Base-by-base conservation (phyloP, 1,284 basidiomycete species). In the Cutaneotrichosporon cavernicola region DNA sequence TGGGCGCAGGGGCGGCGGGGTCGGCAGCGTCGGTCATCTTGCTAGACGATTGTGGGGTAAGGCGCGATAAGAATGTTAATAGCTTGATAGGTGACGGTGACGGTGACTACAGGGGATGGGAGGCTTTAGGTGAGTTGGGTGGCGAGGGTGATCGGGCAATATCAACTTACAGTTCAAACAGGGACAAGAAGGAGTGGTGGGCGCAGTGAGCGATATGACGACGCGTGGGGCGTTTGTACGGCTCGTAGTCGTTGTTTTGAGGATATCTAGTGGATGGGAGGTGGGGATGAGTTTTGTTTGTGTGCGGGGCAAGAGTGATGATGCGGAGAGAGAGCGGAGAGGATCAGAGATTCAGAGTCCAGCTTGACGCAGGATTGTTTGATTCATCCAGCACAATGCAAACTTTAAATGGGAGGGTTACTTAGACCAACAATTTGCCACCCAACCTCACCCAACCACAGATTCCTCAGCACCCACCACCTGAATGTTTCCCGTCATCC, bases 21-120 rank as follows among this genome's bases (percentile, higher is more conserved):
- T 32, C 32, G 18, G 38, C 50, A 49, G 38, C 18, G 47, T 67
- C 60, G 58, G 66, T 52, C 66, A 65, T 68, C 64, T 65, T 50
- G 26, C n/a, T n/a, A 18, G 18, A 18, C 7, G 16, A 7, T 46
- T 8, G 14, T 26, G 26, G 22, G 16, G 50, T 31, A 31, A 52
- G 14, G 11, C 16, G 30, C 51, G 51, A 34, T 53, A 34, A n/a
- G 51, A 16, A 53, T 18, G 51, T 30, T 32, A 9, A 10, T 22
- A 18, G 30, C 26, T 26, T 26, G 26, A 26, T 26, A 26, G 11
- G 51, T 31, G 18, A 53, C 18, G 11, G 51, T 31, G 18, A 53
- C 18, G 30, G 30, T 53, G 51, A 34, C 30, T 53, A 34, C 31
- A 34, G 31, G 31, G 18, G 31, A 53, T 18, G 26, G 51, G 7